Percentiles rank a stretch among this genome's conserved stretches.
Evolutionary conservation across 225 moss, liverwort and hornwort species (phyloP).

Genomic region (Climacium dendroides): DNA sequence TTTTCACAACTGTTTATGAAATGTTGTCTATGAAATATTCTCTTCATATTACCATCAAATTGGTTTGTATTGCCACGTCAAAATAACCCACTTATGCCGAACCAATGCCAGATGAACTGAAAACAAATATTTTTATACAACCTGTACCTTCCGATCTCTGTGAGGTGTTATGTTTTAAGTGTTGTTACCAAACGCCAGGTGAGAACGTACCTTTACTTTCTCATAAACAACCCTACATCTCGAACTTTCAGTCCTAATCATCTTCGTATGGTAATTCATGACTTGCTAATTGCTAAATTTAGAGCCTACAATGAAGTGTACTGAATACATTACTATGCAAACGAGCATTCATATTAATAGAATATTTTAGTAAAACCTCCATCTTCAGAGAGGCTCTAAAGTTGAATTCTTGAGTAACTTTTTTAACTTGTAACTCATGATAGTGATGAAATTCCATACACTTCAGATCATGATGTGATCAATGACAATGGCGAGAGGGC

Average conservation of each 20-base stretch:
- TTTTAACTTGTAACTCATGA: background rate
- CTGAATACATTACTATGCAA: background rate
- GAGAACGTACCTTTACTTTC: too few relatives aligned
- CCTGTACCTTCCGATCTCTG: too few relatives aligned
- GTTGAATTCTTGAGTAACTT: background rate
- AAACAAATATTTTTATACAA: too few relatives aligned
- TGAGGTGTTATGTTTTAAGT: too few relatives aligned
- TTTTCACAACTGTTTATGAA: too few relatives aligned
- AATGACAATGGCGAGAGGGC: too few relatives aligned
- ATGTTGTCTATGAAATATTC: too few relatives aligned
- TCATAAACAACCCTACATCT: background rate
- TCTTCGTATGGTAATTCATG: background rate
- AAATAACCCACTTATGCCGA: too few relatives aligned
- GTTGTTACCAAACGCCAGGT: too few relatives aligned
- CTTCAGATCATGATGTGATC: background rate
- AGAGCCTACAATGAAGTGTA: background rate
- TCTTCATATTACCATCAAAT: too few relatives aligned
- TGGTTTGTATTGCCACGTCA: too few relatives aligned
- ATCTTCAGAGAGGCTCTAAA: background rate
- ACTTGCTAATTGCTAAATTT: background rate
- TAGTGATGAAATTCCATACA: background rate
- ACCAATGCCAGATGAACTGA: too few relatives aligned
- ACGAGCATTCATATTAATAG: background rate
- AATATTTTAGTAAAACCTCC: background rate
- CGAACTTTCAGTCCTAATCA: background rate